Conservation (phyloP, 441 rosid genomes). For the Adansonia madagascariensis region DNA sequence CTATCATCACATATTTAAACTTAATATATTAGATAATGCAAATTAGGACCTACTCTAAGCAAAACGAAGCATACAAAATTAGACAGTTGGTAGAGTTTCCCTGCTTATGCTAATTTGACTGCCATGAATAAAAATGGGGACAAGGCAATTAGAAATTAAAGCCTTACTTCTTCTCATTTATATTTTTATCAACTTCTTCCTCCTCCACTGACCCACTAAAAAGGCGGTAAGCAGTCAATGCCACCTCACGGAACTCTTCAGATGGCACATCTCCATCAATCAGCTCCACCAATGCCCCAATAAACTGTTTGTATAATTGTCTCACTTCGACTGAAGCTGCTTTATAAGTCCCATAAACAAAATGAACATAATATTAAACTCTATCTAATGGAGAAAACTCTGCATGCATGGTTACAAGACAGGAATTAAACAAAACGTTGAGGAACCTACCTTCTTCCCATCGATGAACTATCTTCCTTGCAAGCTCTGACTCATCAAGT, state of each 20-base stretch:
- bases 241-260: constrained; percentile 83
- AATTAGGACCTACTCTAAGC: constrained; percentile 11
- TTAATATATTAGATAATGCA: not conserved
- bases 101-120: constrained; percentile 7
- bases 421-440: constrained; percentile 3
- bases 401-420: not conserved
- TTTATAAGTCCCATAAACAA: constrained; percentile 30
- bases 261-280: constrained; percentile 75
- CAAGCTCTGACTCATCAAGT: constrained; percentile 73
- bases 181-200: constrained; percentile 38
- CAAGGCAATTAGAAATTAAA: constrained; percentile 19
- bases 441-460: constrained; percentile 83
- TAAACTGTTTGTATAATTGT: constrained; percentile 78
- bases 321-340: constrained; percentile 82
- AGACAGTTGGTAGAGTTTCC: not conserved
- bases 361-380: constrained; percentile 11
- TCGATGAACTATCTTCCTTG: constrained; percentile 68
- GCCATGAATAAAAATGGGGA: not conserved
- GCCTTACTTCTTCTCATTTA: constrained; percentile 57
- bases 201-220: constrained; percentile 53
- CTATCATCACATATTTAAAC: not conserved
- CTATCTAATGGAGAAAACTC: constrained; percentile 17
- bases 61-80: constrained; percentile 15
- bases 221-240: constrained; percentile 55
- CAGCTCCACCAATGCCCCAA: constrained; percentile 74